Conservation (phyloP, 2,329 filamentous ascomycete species). For the Aspergillus amoenus region DNA sequence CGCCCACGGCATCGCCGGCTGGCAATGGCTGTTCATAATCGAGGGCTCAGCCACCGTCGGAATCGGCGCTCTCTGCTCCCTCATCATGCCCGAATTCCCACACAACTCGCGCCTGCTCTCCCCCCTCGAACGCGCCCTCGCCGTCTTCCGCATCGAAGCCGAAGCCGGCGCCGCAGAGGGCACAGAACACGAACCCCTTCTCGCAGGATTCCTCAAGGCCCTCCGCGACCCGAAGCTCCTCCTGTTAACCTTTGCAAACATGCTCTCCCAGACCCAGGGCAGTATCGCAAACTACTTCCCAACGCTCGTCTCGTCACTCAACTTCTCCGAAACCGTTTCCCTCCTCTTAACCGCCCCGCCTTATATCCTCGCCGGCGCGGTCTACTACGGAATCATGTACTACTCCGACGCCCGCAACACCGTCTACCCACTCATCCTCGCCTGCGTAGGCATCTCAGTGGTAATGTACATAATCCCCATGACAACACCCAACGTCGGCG, state of each 20-base stretch:
- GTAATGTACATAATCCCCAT: slow-evolving; percentile 42
- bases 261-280: slow-evolving; percentile 41
- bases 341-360: slow-evolving; percentile 50
- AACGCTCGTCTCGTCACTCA: slow-evolving; percentile 23
- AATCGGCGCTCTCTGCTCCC: slow-evolving; percentile 31
- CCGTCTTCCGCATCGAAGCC: slow-evolving; percentile 29
- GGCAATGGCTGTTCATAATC: slow-evolving; percentile 55
- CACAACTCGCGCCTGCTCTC: slow-evolving; percentile 39
- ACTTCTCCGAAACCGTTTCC: slow-evolving; percentile 35
- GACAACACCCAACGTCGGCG: slow-evolving; percentile 37
- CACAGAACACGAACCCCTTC: slow-evolving; percentile 30
- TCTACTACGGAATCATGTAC: slow-evolving; percentile 38
- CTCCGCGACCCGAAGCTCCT: slow-evolving; percentile 39
- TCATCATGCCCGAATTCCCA: slow-evolving; percentile 42
- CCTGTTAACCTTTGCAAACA: slow-evolving; percentile 40
- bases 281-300: slow-evolving; percentile 30
- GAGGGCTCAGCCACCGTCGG: slow-evolving; percentile 34
- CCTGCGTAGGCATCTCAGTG: slow-evolving; percentile 34
- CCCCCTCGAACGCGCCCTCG: slow-evolving; percentile 20
- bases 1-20: slow-evolving; percentile 46
- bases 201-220: slow-evolving; percentile 27
- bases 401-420: slow-evolving; percentile 41
- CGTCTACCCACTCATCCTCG: slow-evolving; percentile 35
- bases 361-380: slow-evolving; percentile 42
- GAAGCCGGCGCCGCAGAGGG: slow-evolving; percentile 43